Conservation (phyloP, 2,329 filamentous ascomycete genomes). For the Stromatinia cepivora region DNA sequence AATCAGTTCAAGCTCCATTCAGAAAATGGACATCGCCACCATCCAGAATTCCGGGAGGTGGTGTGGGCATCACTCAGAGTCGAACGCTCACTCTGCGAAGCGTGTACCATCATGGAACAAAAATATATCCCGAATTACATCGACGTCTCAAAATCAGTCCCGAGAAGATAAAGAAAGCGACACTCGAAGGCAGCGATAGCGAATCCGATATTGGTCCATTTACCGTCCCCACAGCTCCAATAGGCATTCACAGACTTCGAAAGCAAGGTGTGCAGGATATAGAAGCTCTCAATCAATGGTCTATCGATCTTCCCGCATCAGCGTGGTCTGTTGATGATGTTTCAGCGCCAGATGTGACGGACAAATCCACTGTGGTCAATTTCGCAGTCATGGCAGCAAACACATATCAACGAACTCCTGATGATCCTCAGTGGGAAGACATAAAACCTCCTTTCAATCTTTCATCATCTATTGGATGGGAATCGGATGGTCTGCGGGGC, state of each 20-base stretch:
- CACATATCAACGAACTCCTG: constrained; percentile 75
- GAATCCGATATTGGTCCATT: constrained; percentile 18
- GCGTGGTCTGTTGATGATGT: constrained; percentile 44
- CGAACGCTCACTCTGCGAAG: constrained; percentile 22
- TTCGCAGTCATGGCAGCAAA: constrained; percentile 84
- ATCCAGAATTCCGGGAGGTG: not conserved
- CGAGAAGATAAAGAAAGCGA: constrained; percentile 18
- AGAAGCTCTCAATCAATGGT: constrained; percentile 18
- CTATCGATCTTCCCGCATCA: constrained; percentile 5
- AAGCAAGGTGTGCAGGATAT: constrained; percentile 21
- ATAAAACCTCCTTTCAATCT: constrained; percentile 67
- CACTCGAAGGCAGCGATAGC: not conserved
- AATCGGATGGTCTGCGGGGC: constrained; percentile 80
- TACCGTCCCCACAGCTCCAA: constrained; percentile 14
- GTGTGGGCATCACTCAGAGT: constrained; percentile 4
- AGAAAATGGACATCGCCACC: constrained; percentile 12
- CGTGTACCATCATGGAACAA: constrained; percentile 21
- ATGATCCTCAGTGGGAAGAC: constrained; percentile 75
- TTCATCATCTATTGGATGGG: constrained; percentile 87
- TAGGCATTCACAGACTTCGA: constrained; percentile 18
- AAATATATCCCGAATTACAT: constrained; percentile 19
- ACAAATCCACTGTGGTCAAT: constrained; percentile 78
- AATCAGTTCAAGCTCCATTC: constrained; percentile 12
- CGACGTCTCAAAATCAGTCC: constrained; percentile 19
- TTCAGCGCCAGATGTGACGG: constrained; percentile 73